Evolutionary conservation across 2,329 filamentous ascomycete genomes (phyloP), one percentile per base, ranked within the genome.

Genomic region (Tothia fuscella): DNA sequence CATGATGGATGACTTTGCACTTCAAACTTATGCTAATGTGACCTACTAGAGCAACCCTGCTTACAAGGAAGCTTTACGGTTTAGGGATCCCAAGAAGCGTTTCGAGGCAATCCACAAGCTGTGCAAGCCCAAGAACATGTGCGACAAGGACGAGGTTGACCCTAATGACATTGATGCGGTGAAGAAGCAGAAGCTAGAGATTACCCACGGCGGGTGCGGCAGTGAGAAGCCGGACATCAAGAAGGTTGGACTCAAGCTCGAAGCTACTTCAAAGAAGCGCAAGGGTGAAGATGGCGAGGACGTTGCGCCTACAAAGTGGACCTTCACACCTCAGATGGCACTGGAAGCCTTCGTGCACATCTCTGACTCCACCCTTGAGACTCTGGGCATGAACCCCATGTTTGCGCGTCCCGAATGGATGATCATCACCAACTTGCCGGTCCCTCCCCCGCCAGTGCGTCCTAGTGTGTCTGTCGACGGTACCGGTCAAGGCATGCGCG

Each of bases 391-490:
- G 54, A 98, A 89, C 64, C 81, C 82, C 44, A 86, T 96, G 58
- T 96, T 96, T 54, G 89, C 93, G 43, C 80, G 89, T 35, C 91
- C 91, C 1, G 91, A 98, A 59, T 98, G 91, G 91, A 93, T 99
- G 86, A 76, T 98, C 47, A 70, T 98, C 47, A 94, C 87, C 0
- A 88, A 96, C 38, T 72, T 99, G 35, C 88, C 91, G 4, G 93
- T 98, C 0, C 91, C 91, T 1, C 91, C 91, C 3, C 91, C 91
- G 36, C 88, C 91, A 3, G 93, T 99, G 28, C 82, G 91, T 42
- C 91, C 91, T 4, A 95, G 87, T 71, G 93, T 98, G 53, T 93
- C 89, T 17, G 89, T 96, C 67, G 93, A 96, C 56, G 88, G 91
- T 40, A 93, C 86, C 32, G 83, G 85, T 41, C 84, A 85, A 50